Evolutionary conservation across 1,139 yeast species (phyloP).

Genomic region (Saccharomyces hybrid): DNA sequence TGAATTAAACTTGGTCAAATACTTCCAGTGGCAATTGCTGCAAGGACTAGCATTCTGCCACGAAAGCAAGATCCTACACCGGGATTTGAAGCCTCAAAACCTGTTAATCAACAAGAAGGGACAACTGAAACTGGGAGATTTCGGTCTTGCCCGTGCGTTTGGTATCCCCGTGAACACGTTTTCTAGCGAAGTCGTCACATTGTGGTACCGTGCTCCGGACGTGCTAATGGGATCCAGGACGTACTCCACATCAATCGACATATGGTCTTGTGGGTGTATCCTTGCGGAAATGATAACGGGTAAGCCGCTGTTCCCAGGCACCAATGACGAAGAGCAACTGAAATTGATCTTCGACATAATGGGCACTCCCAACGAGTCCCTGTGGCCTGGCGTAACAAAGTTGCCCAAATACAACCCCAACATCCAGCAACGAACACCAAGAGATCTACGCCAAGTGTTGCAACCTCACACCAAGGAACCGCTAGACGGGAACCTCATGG

Average conservation of each 20-base stretch:
- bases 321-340: slow-evolving; percentile 91
- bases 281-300: slow-evolving; percentile 98
- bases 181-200: slow-evolving; percentile 93
- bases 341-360: slow-evolving; percentile 79
- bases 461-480: slow-evolving; percentile 43
- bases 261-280: slow-evolving; percentile 69
- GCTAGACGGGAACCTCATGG: slow-evolving; percentile 75
- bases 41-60: slow-evolving; percentile 93
- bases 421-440: slow-evolving; percentile 85
- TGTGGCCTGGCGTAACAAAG: slow-evolving; percentile 91
- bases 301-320: slow-evolving; percentile 94
- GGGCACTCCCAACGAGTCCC: slow-evolving; percentile 95
- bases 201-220: slow-evolving; percentile 99
- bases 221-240: slow-evolving; percentile 91
- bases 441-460: slow-evolving; percentile 68
- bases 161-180: slow-evolving; percentile 98
- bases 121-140: slow-evolving; percentile 90
- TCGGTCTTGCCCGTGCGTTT: slow-evolving; percentile 94
- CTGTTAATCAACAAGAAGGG: slow-evolving; percentile 82
- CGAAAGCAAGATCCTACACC: slow-evolving; percentile 87
- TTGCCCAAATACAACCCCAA: slow-evolving; percentile 79
- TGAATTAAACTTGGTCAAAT: slow-evolving; percentile 71
- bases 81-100: slow-evolving; percentile 95
- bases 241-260: slow-evolving; percentile 92
- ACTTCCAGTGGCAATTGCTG: slow-evolving; percentile 86